These are phyloP conservation scores for Amphicarpaea edgeworthii DNA, from an alignment of 306 rosid species.

Conservation along the genomic window DNA sequence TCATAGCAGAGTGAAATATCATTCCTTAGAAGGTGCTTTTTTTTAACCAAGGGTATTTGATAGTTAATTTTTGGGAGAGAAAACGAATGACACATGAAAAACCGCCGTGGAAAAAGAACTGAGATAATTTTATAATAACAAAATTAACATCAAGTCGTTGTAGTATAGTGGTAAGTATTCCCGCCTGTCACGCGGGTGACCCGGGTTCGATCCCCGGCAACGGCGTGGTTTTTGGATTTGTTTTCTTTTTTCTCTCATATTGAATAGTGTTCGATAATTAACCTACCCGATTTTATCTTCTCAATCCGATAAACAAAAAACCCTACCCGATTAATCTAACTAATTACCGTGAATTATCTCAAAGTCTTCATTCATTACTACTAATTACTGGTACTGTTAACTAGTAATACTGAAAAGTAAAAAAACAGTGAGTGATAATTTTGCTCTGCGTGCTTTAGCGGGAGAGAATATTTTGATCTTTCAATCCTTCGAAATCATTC, in stretches of 20 bases:
- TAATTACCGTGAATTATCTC: not conserved
- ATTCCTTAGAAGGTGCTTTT: too few species aligned
- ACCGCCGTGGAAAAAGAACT: too few species aligned
- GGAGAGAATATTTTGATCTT: slow-evolving; percentile 32
- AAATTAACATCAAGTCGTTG: slow-evolving; percentile 47
- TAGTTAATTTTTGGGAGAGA: too few species aligned
- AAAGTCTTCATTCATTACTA: too few species aligned
- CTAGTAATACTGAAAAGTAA: not conserved
- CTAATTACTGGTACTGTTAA: too few species aligned
- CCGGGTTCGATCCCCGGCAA: slow-evolving; percentile 42
- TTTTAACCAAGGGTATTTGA: too few species aligned
- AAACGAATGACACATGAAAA: too few species aligned
- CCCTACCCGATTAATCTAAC: not conserved
- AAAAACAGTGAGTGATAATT: not conserved
- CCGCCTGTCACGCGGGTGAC: slow-evolving; percentile 25
- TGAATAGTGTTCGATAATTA: not conserved
- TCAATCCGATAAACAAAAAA: too few species aligned
- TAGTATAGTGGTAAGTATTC: slow-evolving; percentile 48
- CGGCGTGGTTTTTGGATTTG: slow-evolving; percentile 36
- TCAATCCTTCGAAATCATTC: not conserved
- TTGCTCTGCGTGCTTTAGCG: slow-evolving; percentile 24
- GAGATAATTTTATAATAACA: too few species aligned
- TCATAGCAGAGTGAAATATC: too few species aligned
- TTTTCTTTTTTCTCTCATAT: not conserved
- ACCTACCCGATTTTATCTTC: not conserved